phyloP scores from a whole-genome alignment of 441 rosid species.

The Populus hybrid region DNA sequence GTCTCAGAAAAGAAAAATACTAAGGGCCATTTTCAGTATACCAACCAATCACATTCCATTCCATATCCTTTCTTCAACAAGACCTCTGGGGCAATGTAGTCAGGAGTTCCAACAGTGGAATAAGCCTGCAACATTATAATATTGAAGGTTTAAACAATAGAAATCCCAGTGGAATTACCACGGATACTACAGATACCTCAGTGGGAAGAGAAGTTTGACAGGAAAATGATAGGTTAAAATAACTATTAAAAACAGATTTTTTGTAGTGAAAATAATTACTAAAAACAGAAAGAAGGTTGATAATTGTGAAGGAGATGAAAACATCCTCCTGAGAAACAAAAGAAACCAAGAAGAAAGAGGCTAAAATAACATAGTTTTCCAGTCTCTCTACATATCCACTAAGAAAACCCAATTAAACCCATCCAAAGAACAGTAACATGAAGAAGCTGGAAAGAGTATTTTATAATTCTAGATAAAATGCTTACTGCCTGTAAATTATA shows the following conservation, averaged over 20 bases:
- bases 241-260: neutral
- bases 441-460: neutral
- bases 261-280: neutral
- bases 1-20: neutral
- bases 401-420: neutral
- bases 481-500: neutral
- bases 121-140: conserved; percentile 62
- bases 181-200: neutral
- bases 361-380: neutral
- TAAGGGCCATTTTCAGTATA: conserved; percentile 17
- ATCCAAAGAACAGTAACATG: neutral
- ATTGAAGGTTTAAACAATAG: conserved; percentile 19
- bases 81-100: conserved; percentile 98
- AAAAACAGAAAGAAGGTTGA: neutral
- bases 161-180: neutral
- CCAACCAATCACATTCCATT: conserved; percentile 99
- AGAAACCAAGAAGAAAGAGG: neutral
- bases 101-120: conserved; percentile 98
- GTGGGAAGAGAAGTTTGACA: neutral
- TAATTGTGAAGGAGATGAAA: neutral
- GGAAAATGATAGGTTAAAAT: neutral
- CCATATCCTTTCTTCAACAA: conserved; percentile 96
- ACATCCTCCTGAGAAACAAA: neutral
- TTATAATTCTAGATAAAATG: neutral
- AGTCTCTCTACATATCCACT: neutral